Base-by-base conservation (phyloP, 768 basidiomycete species). In the Cystobasidium onofrii region DNA sequence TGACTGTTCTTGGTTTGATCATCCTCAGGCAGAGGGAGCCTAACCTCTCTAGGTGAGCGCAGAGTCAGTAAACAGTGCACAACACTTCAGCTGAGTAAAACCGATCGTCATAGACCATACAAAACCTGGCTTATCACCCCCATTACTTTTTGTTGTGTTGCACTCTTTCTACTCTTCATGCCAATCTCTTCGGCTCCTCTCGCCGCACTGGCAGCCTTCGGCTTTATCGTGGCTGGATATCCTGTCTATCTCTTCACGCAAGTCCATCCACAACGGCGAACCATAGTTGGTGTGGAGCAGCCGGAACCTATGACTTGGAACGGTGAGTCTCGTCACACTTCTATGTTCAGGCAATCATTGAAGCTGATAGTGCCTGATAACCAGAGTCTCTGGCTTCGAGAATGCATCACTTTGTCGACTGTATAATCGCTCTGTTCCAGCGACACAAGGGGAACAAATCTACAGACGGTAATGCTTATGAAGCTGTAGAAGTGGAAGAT, bases 41-140 rank as follows among this genome's bases (percentile, higher is more conserved):
- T 0, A 85, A 87, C 77, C 84, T 99, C 13, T 88, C 92, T 79
- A 86, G 91, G 90, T 87, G 71, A 70, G 69, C n/a, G 25, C 23
- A 29, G 61, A 55, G 61, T 57, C 34, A n/a, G n/a, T n/a, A n/a
- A n/a, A 18, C 66, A 60, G 31, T 70, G 15, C 62, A 46, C 23
- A n/a, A 44, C 61, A 15, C 50, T 57, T 72, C 73, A 55, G n/a
- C 75, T 20, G 17, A 13, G 23, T 60, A 13, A n/a, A n/a, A n/a
- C n/a, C 7, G 41, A 29, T 20, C 6, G 1, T 12, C 74, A n/a
- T n/a, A 90, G 93, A 73, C 95, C 95, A 1, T 98, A 98, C 80
- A 90, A 87, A 78, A 90, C 92, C 4, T 96, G 89, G 88, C 89
- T 96, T 39, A 85, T 86, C 43, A 97, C 95, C 0, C 95, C 95